Percentiles rank a stretch among this genome's conserved stretches.
These are phyloP conservation scores for Suillus variegatus DNA, from an alignment of 768 basidiomycete genomes.

Conservation along the genomic window DNA sequence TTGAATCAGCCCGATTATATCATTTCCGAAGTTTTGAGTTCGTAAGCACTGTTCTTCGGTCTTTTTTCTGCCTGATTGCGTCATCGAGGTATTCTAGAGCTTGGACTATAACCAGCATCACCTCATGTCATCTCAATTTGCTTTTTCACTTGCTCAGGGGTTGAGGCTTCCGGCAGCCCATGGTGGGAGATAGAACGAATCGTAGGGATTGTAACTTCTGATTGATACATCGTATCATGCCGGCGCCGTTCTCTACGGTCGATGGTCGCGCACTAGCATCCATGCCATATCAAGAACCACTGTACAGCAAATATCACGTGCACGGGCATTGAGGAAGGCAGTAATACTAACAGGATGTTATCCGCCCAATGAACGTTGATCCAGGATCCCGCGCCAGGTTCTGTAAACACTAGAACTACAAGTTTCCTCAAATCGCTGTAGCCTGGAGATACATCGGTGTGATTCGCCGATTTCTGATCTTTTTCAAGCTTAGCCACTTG, in stretches of 20 bases:
- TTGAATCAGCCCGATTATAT: neutral
- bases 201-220: neutral
- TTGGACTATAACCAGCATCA: neutral
- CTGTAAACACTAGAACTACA: neutral
- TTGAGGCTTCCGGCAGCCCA: too few relatives aligned
- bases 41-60: slow-evolving; percentile 10
- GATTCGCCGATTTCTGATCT: neutral
- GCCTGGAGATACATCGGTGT: neutral
- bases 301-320: neutral
- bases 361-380: neutral
- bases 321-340: neutral
- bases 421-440: too few relatives aligned
- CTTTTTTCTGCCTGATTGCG: neutral
- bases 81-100: neutral
- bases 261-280: too few relatives aligned
- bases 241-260: neutral
- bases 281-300: neutral
- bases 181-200: neutral
- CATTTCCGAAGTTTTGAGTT: slow-evolving; percentile 30
- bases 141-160: neutral
- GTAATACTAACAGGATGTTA: neutral
- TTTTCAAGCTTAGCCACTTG: neutral
- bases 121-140: neutral
- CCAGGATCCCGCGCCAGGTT: neutral
- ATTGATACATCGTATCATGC: neutral